A percentile compares a stretch with the other conserved stretches of the same genome.
Evolutionary conservation across 257 asterid genomes (phyloP).

Genomic region (Vinca minor): DNA sequence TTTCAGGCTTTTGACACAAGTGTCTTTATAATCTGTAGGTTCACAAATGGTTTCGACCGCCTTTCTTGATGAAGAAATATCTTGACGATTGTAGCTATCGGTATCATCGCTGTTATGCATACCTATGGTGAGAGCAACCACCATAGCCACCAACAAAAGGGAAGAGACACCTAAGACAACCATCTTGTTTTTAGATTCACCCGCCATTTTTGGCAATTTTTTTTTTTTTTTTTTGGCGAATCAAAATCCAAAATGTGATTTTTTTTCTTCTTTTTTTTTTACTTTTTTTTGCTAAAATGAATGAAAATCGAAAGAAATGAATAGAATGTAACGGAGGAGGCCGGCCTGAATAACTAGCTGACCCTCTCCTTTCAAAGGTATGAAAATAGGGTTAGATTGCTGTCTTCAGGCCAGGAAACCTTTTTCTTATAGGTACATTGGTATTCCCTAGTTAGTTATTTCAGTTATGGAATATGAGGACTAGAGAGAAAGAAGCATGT

Average conservation of each 20-base stretch:
- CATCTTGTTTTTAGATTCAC: slow-evolving; percentile 30
- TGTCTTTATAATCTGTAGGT: slow-evolving; percentile 49
- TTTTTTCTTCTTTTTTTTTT: background rate
- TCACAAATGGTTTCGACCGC: slow-evolving; percentile 55
- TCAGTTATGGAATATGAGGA: slow-evolving; percentile 19
- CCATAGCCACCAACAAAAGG: slow-evolving; percentile 47
- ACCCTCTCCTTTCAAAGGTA: slow-evolving; percentile 15
- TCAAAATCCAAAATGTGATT: background rate
- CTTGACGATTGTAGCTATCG: background rate
- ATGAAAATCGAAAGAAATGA: background rate
- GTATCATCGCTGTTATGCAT: background rate
- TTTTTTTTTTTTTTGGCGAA: too few relatives aligned
- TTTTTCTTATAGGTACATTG: background rate
- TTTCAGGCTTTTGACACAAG: slow-evolving; percentile 46
- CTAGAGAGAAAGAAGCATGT: background rate
- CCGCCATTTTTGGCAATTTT: slow-evolving; percentile 52
- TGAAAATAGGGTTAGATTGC: background rate
- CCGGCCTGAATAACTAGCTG: slow-evolving; percentile 8
- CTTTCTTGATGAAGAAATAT: slow-evolving; percentile 33
- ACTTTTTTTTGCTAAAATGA: too few relatives aligned
- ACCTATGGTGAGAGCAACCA: slow-evolving; percentile 36
- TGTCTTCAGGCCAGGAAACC: background rate
- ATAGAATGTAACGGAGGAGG: slow-evolving; percentile 2
- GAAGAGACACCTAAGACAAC: slow-evolving; percentile 31
- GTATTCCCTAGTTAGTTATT: background rate